Percentiles rank a stretch among this genome's conserved stretches.
These are phyloP conservation scores for Grosmannia huntii DNA, from an alignment of 2,329 filamentous ascomycete genomes.

Conservation along the genomic window DNA sequence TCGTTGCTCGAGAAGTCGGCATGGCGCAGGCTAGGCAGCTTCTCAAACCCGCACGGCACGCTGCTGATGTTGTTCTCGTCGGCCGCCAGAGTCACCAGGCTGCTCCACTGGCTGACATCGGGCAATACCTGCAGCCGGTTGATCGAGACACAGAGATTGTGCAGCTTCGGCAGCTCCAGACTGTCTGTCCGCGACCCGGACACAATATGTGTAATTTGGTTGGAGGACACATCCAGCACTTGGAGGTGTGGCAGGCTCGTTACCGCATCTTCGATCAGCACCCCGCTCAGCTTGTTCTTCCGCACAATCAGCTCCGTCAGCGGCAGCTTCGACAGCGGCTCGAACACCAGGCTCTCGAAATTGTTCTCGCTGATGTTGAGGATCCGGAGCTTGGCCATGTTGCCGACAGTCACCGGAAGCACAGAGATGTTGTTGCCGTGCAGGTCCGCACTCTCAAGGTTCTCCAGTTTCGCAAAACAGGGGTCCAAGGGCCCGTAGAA, in stretches of 20 bases:
- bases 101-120: conserved; percentile 59
- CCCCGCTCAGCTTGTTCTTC: conserved; percentile 66
- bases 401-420: conserved; percentile 55
- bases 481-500: conserved; percentile 55
- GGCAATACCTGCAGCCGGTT: conserved; percentile 69
- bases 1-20: conserved; percentile 81
- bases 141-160: conserved; percentile 62
- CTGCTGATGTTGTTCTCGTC: conserved; percentile 70
- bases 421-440: conserved; percentile 65
- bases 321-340: conserved; percentile 52
- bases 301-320: conserved; percentile 61
- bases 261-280: conserved; percentile 53
- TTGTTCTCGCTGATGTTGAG: conserved; percentile 73
- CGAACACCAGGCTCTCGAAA: conserved; percentile 58
- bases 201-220: conserved; percentile 50
- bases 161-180: conserved; percentile 57
- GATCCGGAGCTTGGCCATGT: conserved; percentile 55
- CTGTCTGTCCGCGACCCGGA: conserved; percentile 22
- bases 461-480: conserved; percentile 48
- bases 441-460: conserved; percentile 70
- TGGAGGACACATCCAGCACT: conserved; percentile 63
- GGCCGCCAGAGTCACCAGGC: conserved; percentile 58
- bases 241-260: conserved; percentile 52
- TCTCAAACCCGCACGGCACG: conserved; percentile 65
- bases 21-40: conserved; percentile 54